Conservation (phyloP, 495 filamentous ascomycete genomes). For the Xylaria intraflava region DNA sequence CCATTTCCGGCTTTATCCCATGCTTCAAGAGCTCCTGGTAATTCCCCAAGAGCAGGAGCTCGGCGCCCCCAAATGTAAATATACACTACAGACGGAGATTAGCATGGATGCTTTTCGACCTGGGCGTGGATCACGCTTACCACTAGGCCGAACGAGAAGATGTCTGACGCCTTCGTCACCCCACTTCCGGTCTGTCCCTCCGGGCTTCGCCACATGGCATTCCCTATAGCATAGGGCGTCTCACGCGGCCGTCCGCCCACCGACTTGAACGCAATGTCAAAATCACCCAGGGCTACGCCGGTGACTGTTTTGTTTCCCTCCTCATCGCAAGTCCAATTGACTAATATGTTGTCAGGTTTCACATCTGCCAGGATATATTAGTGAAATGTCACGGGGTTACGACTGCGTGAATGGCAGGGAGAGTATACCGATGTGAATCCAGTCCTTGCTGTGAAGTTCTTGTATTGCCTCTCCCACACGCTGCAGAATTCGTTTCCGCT, state of each 20-base stretch:
- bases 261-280: conserved; percentile 29
- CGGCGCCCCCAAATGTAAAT: conserved; percentile 24
- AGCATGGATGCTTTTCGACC: conserved; percentile 14
- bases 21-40: conserved; percentile 23
- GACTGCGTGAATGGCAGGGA: conserved; percentile 12
- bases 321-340: conserved; percentile 28
- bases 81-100: conserved; percentile 27
- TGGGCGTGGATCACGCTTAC: conserved; percentile 21
- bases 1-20: conserved; percentile 27
- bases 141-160: conserved; percentile 29
- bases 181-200: conserved; percentile 28
- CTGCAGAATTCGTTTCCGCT: conserved; percentile 25
- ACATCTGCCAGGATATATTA: conserved; percentile 26
- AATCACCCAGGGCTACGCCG: conserved; percentile 27
- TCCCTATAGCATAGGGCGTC: conserved; percentile 27
- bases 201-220: conserved; percentile 30
- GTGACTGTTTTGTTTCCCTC: conserved; percentile 24
- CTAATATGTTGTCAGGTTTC: conserved; percentile 31
- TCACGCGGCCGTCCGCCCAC: conserved; percentile 20
- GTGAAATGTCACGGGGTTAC: conserved; percentile 15
- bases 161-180: conserved; percentile 21
- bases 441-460: conserved; percentile 27
- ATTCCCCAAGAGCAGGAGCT: conserved; percentile 22
- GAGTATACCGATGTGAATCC: conserved; percentile 24
- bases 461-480: conserved; percentile 24